Evolutionary conservation across 2,329 filamentous ascomycete genomes (phyloP).

Genomic region (Fusarium paranaense): DNA sequence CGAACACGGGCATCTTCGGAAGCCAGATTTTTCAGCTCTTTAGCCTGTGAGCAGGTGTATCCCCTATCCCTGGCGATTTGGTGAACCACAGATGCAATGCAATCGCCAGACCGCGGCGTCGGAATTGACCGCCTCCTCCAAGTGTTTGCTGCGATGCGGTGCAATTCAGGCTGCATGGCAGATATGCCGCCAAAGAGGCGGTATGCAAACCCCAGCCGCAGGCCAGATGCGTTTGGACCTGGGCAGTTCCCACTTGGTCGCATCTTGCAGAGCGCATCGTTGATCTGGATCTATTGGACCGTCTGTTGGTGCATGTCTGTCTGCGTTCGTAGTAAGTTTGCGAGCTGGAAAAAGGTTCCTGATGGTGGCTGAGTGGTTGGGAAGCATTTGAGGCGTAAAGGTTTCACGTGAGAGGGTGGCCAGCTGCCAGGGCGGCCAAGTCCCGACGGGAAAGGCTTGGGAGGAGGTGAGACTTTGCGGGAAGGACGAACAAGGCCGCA

Average conservation of each 20-base stretch:
- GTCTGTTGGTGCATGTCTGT: background rate
- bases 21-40: background rate
- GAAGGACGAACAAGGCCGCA: background rate
- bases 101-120: background rate
- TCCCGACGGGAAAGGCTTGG: slow-evolving; percentile 34
- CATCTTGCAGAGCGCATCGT: slow-evolving; percentile 17
- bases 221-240: slow-evolving; percentile 15
- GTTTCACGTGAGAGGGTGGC: slow-evolving; percentile 17
- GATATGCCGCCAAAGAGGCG: slow-evolving; percentile 28
- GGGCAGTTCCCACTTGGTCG: slow-evolving; percentile 24
- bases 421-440: slow-evolving; percentile 1
- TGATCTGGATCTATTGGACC: background rate
- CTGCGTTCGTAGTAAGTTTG: slow-evolving; percentile 1
- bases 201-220: slow-evolving; percentile 32
- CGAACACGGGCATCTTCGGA: background rate
- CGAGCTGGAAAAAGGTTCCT: slow-evolving; percentile 3
- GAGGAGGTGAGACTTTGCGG: slow-evolving; percentile 11
- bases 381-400: slow-evolving; percentile 3
- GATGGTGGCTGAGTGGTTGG: background rate
- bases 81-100: background rate
- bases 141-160: slow-evolving; percentile 18
- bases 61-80: background rate
- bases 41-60: background rate
- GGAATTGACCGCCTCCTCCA: slow-evolving; percentile 17
- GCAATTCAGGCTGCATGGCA: slow-evolving; percentile 20